Evolutionary conservation across 371 early-diverging fungal species (phyloP).

Genomic region (Circinella umbellata): DNA sequence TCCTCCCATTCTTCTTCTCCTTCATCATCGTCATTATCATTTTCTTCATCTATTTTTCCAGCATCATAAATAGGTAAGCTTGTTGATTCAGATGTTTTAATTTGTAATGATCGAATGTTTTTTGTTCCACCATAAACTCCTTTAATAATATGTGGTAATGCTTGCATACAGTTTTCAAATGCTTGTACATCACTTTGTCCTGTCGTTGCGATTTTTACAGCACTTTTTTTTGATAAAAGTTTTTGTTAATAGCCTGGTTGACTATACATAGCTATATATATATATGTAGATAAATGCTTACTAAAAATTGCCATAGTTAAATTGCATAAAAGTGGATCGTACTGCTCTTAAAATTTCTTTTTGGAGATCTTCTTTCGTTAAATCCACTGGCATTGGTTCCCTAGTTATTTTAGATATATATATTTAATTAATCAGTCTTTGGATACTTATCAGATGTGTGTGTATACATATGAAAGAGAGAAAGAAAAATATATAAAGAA

Average conservation of each 20-base stretch:
- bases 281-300: constrained; percentile 25
- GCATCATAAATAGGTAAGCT: constrained; percentile 79
- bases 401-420: constrained; percentile 21
- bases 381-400: constrained; percentile 81
- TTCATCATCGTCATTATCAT: constrained; percentile 36
- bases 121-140: constrained; percentile 75
- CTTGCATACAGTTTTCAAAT: constrained; percentile 75
- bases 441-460: too few species aligned
- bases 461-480: too few species aligned
- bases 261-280: background rate
- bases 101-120: constrained; percentile 78
- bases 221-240: constrained; percentile 27
- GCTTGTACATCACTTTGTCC: constrained; percentile 63
- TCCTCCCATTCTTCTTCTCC: constrained; percentile 18
- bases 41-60: constrained; percentile 29
- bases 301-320: constrained; percentile 73
- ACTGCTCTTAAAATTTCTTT: constrained; percentile 74
- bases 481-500: too few species aligned
- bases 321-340: constrained; percentile 79
- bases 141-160: constrained; percentile 60
- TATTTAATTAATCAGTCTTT: background rate
- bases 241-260: background rate
- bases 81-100: constrained; percentile 82
- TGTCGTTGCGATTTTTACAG: constrained; percentile 77
- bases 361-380: constrained; percentile 66